These are phyloP conservation scores for Nicotiana sylvestris DNA, from an alignment of 257 asterid genomes.

Conservation along the genomic window DNA sequence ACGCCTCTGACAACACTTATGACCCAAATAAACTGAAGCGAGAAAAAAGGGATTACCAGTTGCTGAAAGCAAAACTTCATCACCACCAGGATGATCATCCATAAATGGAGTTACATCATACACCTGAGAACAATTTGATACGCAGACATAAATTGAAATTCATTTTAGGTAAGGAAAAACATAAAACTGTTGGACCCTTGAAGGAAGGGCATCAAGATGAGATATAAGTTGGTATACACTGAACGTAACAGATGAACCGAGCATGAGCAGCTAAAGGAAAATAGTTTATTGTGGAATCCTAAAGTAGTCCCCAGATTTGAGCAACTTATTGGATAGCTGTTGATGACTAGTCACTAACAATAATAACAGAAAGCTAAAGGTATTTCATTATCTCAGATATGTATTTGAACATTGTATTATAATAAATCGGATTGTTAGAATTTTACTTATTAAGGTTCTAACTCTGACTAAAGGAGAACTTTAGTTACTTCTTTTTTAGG, in stretches of 20 bases:
- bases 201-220: not conserved
- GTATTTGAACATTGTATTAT: too few relatives aligned
- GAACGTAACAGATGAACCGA: not conserved
- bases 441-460: too few relatives aligned
- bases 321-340: not conserved
- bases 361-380: not conserved
- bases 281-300: not conserved
- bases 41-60: slow-evolving; percentile 41
- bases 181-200: not conserved
- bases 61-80: slow-evolving; percentile 77
- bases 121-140: slow-evolving; percentile 38
- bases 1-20: not conserved
- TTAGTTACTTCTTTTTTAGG: too few relatives aligned
- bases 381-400: too few relatives aligned
- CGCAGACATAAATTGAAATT: not conserved
- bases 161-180: not conserved
- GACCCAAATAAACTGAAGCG: not conserved
- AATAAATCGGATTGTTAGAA: too few relatives aligned
- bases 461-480: too few relatives aligned
- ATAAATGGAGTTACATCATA: slow-evolving; percentile 89
- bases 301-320: not conserved
- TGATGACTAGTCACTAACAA: not conserved
- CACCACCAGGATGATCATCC: slow-evolving; percentile 98
- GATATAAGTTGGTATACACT: not conserved
- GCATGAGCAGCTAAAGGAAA: not conserved